A percentile compares a stretch with the other conserved stretches of the same genome.
phyloP scores from a whole-genome alignment of 345 rosid species.

The Abelmoschus esculentus region DNA sequence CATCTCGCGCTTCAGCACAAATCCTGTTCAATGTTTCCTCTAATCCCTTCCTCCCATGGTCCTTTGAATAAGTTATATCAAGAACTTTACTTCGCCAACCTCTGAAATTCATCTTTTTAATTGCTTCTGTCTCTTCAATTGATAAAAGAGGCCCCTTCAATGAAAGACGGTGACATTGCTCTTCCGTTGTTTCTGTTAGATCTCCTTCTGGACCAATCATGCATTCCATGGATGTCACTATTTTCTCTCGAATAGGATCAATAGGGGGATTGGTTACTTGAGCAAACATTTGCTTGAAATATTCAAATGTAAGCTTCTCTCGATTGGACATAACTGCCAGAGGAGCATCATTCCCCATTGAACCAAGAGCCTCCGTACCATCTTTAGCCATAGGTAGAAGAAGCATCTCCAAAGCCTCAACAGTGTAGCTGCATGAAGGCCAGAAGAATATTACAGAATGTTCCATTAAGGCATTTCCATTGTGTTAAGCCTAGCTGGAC shows the following conservation, averaged over 20 bases:
- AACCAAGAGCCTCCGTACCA: constrained; percentile 95
- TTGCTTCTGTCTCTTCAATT: constrained; percentile 69
- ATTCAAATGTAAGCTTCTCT: constrained; percentile 85
- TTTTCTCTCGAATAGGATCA: constrained; percentile 97
- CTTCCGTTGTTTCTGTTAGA: constrained; percentile 94
- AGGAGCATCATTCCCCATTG: constrained; percentile 99
- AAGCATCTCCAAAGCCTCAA: constrained; percentile 96
- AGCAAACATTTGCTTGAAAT: constrained; percentile 99
- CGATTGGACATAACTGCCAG: constrained; percentile 93
- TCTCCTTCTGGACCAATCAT: constrained; percentile 99
- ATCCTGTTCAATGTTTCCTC: constrained; percentile 85
- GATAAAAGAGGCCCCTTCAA: constrained; percentile 81
- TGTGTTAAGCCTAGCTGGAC: neutral
- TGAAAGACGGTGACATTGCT: constrained; percentile 94
- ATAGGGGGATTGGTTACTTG: constrained; percentile 99
- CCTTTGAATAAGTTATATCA: constrained; percentile 81
- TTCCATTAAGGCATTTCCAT: neutral
- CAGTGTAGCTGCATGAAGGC: constrained; percentile 60
- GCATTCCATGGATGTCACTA: constrained; percentile 98
- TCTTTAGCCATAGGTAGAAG: constrained; percentile 99
- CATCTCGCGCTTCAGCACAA: constrained; percentile 77
- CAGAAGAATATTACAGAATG: neutral
- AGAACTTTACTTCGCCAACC: constrained; percentile 89
- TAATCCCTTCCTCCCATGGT: constrained; percentile 76
- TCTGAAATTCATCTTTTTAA: constrained; percentile 82